Evolutionary conservation across 1,284 basidiomycete species (phyloP), one percentile per base, ranked within the genome.

Genomic region (Leccinum pallidistipes): DNA sequence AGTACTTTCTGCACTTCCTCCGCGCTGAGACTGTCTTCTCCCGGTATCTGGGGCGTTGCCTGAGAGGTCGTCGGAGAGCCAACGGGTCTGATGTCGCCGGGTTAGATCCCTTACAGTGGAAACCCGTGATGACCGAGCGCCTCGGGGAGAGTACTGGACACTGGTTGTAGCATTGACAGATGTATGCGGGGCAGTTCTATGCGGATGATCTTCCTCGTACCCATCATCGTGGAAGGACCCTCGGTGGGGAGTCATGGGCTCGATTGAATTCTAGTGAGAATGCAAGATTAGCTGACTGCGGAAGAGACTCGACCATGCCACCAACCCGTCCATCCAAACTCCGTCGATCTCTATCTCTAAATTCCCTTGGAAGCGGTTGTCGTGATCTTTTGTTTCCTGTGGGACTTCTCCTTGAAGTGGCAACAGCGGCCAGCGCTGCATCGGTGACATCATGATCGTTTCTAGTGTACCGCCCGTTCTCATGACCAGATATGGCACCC

Each of bases 301-400:
- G 45, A 58, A 61, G 47, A 10, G 59, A 45, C 3, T 29, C 7
- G 16, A 57, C 12, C 36, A 29, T 31, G 43, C 3, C 7, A 76
- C 79, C 40, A 62, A 86, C 84, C 74, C 76, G 77, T 61, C 78
- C 80, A 54, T 83, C 80, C 59, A 78, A 68, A 64, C 73, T 72
- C 64, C 70, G 69, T 38, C 74, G 71, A 53, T 74, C 74, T 53
- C 66, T 67, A 56, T 80, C 79, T 32, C 80, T 77, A 69, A 89
- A 90, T 68, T 90, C 88, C 47, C 76, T 77, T 1, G 89, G 89
- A 61, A 91, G 69, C 0, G 83, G 81, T 54, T 83, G 81, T 51
- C 84, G 76, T n/a, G 79, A 80, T 62, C 73, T 80, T 64, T 81
- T 79, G 50, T 77, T 78, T 56, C 71, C 71, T 0, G 77, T 66